Conservation (phyloP, 257 asterid species). For the Linderniella brevidens region DNA sequence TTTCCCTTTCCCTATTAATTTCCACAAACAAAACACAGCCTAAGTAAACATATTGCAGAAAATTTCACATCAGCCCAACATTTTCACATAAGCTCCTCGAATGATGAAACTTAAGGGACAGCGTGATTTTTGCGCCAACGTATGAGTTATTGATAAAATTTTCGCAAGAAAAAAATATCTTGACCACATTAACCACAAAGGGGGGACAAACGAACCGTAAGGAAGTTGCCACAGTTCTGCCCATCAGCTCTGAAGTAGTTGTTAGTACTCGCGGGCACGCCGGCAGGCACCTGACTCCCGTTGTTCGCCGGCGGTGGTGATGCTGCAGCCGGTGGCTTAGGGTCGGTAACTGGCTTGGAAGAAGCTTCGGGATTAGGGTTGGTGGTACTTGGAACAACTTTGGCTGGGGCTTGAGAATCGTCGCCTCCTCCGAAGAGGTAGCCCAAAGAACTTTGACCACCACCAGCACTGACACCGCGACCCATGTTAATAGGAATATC, state of each 20-base stretch:
- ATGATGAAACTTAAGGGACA: too few species aligned
- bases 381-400: conserved; percentile 4
- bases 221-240: conserved; percentile 73
- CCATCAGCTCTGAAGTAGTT: conserved; percentile 69
- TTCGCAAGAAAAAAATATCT: not conserved
- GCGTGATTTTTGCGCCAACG: not conserved
- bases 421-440: conserved; percentile 69
- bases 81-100: too few species aligned
- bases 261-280: conserved; percentile 45
- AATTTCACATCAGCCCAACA: too few species aligned
- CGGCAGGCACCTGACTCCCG: conserved; percentile 50
- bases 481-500: conserved; percentile 34
- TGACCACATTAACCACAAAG: too few species aligned
- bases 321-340: conserved; percentile 31
- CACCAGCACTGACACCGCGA: conserved; percentile 82
- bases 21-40: too few species aligned
- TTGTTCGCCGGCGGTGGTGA: conserved; percentile 24
- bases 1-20: too few species aligned
- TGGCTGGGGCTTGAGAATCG: conserved; percentile 28
- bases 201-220: conserved; percentile 41
- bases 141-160: not conserved
- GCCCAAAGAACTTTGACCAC: conserved; percentile 84
- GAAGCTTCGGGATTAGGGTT: conserved; percentile 25
- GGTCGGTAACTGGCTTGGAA: conserved; percentile 19
- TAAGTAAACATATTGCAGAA: too few species aligned